Evolutionary conservation across 306 rosid species (phyloP), one percentile per base, ranked within the genome.

Genomic region (Cotoneaster glaucophyllus): DNA sequence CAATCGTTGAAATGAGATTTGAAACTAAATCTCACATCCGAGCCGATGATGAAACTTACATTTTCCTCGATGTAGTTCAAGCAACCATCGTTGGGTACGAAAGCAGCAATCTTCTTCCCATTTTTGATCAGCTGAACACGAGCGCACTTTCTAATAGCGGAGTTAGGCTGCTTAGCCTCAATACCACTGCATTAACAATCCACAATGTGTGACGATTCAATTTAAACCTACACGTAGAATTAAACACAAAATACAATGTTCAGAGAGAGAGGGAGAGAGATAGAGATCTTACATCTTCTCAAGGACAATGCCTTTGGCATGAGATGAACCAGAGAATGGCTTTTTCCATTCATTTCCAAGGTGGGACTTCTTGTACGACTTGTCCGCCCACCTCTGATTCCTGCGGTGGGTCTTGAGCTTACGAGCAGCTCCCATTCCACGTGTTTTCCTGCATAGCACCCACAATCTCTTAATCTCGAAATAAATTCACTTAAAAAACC

Each of bases 351-450:
- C 84, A 57, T 81, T 81, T 13, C 84, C 84, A 65, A 81, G 84
- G 50, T 76, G 74, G 9, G 84, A 81, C 63, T 81, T 81, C 81
- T 81, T 81, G 61, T 81, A 81, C 0, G 84, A 50, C 78, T 81
- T 81, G 67, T 81, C 84, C 3, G 84, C 84, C 81, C 84, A 81
- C 71, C 84, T 81, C 52, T 81, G 84, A 72, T 73, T 70, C 44
- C 80, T 70, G 3, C 84, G 84, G 77, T 81, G 84, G 45, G 78
- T 66, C 71, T 76, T 81, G 71, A 81, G 72, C 78, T 81, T 81
- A 24, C 84, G 81, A 45, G 81, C 84, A 32, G 84, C 84, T 81
- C 84, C 84, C 81, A 81, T 81, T 41, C 84, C 84, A 10, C 84
- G 70, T 37, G 84, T 81, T 78, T 81, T 81, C 81, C 84, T 81